phyloP scores from a whole-genome alignment of 148 eudicot genomes.

The Vaccinium vitisidaea region DNA sequence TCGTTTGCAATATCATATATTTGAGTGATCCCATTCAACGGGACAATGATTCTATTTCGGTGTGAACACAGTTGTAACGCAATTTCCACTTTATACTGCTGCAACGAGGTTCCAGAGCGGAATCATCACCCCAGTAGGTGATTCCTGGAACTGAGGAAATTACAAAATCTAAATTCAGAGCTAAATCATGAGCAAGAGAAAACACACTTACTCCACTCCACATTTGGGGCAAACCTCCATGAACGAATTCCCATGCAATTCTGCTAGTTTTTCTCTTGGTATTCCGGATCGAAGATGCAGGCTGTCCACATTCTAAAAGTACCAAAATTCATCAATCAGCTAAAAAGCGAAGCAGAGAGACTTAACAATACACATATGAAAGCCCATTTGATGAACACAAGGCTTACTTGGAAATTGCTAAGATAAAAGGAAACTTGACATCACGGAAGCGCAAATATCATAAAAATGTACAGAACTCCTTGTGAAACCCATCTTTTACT shows the following conservation, averaged over 20 bases:
- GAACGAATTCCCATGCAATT: constrained; percentile 88
- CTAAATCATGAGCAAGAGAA: background rate
- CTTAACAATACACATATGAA: background rate
- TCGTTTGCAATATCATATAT: background rate
- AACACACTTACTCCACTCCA: constrained; percentile 63
- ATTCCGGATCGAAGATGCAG: constrained; percentile 90
- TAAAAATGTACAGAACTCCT: background rate
- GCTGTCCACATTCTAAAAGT: constrained; percentile 74
- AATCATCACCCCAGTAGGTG: background rate
- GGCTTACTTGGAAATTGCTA: background rate
- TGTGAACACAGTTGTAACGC: background rate
- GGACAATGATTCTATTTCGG: background rate
- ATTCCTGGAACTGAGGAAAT: background rate
- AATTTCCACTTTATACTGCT: background rate
- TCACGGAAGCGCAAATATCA: background rate
- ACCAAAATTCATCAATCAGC: constrained; percentile 14
- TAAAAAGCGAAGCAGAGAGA: constrained; percentile 6
- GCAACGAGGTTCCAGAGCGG: background rate
- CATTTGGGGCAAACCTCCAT: constrained; percentile 74
- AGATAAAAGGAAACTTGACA: background rate
- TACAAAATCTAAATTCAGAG: background rate
- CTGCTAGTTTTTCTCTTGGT: constrained; percentile 73
- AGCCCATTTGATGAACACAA: background rate
- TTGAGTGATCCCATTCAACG: background rate
- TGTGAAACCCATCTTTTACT: background rate